A percentile compares a stretch with the other conserved stretches of the same genome.
These are phyloP conservation scores for Talaromyces verruculosus DNA, from an alignment of 2,329 filamentous ascomycete genomes.

Conservation along the genomic window DNA sequence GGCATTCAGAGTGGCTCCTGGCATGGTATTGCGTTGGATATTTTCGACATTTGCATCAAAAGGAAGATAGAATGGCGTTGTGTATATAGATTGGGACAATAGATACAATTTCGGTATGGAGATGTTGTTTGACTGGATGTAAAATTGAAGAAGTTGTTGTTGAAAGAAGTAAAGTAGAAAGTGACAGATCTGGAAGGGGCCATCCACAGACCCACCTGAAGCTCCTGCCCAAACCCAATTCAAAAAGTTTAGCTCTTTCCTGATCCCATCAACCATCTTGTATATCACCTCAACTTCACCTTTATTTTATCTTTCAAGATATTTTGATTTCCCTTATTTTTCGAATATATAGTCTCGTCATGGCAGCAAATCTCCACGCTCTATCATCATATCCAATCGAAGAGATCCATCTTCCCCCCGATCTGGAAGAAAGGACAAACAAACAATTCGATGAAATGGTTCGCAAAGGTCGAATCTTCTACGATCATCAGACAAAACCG, in stretches of 20 bases:
- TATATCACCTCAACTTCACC: background rate
- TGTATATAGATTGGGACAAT: background rate
- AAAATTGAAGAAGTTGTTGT: background rate
- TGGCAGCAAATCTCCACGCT: background rate
- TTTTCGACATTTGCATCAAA: background rate
- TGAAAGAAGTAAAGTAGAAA: background rate
- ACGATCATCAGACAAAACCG: conserved; percentile 24
- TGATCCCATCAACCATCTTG: background rate
- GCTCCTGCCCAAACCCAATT: conserved; percentile 1
- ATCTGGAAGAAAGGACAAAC: conserved; percentile 30
- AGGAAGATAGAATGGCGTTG: background rate
- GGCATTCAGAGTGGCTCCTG: background rate
- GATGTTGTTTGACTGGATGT: background rate
- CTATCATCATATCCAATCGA: conserved; percentile 5
- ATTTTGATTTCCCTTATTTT: no score
- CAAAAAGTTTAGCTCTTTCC: conserved; percentile 11
- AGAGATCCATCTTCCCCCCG: conserved; percentile 23
- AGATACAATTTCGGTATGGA: background rate
- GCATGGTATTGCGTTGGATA: background rate
- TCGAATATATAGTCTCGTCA: background rate
- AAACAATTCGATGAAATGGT: conserved; percentile 28
- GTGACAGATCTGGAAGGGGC: conserved; percentile 1
- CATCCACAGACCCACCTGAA: conserved; percentile 10
- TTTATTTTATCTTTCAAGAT: background rate
- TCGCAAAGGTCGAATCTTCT: conserved; percentile 25